Conservation (phyloP, 768 basidiomycete genomes). For the Termitomyces sp. region DNA sequence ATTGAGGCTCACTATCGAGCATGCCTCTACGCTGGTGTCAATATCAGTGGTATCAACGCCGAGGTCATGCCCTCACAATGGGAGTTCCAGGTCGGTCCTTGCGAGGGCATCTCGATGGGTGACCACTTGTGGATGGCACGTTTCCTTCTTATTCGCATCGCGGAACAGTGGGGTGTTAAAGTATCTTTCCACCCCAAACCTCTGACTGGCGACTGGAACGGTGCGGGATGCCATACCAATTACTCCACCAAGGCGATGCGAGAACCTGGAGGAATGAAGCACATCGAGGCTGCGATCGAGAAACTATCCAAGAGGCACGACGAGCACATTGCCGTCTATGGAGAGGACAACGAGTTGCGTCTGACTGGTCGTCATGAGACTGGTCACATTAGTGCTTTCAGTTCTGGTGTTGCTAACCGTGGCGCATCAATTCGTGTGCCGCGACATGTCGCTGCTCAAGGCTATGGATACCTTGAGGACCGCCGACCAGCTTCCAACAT, state of each 20-base stretch:
- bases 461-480: slow-evolving; percentile 95
- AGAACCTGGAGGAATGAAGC: slow-evolving; percentile 88
- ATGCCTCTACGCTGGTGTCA: slow-evolving; percentile 91
- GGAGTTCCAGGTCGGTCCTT: slow-evolving; percentile 99
- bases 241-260: slow-evolving; percentile 95
- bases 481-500: slow-evolving; percentile 98
- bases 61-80: slow-evolving; percentile 99
- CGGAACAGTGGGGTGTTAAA: slow-evolving; percentile 96
- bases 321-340: slow-evolving; percentile 96
- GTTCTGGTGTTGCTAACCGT: slow-evolving; percentile 95
- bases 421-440: slow-evolving; percentile 97
- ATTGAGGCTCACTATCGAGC: slow-evolving; percentile 99
- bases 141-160: slow-evolving; percentile 91
- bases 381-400: slow-evolving; percentile 87
- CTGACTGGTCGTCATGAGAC: slow-evolving; percentile 98
- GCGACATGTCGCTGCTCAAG: slow-evolving; percentile 86
- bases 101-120: slow-evolving; percentile 96
- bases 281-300: slow-evolving; percentile 90
- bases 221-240: slow-evolving; percentile 98
- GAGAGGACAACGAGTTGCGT: slow-evolving; percentile 95
- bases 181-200: slow-evolving; percentile 99
- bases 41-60: slow-evolving; percentile 99
- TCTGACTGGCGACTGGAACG: slow-evolving; percentile 97
- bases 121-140: slow-evolving; percentile 99
- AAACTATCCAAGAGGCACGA: slow-evolving; percentile 88